Evolutionary conservation across 345 rosid species (phyloP), one percentile per base, ranked within the genome.

Genomic region (Heritiera littoralis): DNA sequence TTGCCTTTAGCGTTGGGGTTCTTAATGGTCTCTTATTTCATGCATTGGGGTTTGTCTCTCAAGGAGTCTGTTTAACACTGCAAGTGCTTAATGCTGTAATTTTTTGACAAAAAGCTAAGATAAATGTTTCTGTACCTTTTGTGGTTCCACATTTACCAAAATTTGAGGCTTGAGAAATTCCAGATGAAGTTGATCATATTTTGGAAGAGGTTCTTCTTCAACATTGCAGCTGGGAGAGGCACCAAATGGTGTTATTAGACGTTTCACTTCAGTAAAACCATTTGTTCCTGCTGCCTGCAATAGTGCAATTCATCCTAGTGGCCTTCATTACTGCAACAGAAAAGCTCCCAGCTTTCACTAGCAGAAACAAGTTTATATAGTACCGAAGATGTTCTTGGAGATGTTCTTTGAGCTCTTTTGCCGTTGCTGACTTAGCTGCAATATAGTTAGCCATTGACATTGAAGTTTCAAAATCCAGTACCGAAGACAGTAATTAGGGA

Each of bases 341-440:
- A 74, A 40, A 71, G 74, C 75, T 51, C 63, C 55, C 56, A 80
- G 80, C 48, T 69, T 14, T 70, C 41, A n/a, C 52, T 30, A 38
- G 41, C 5, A 63, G 76, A 12, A 66, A 67, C 66, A 74, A 85
- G 49, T 80, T 74, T 82, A 75, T 66, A 75, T 9, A 66, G 45
- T 2, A 82, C 41, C 12, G 69, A 55, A 81, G 85, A 60, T 80
- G 69, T 77, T 80, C 83, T 61, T 67, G 82, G 51, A 85, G 88
- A 83, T 85, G 83, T 70, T 87, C 83, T 79, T 76, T 48, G 15
- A 82, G 84, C 79, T 65, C 73, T 71, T 83, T 85, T 6, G 77
- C 9, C 0, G 48, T 66, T 40, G 20, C 40, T 28, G 74, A 71
- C 38, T 71, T 64, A 18, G 74, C 18, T 11, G 71, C 9, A 23